These are phyloP conservation scores for Symbiodinium pilosum DNA, from an alignment of 73 alveolate genomes.

Conservation along the genomic window DNA sequence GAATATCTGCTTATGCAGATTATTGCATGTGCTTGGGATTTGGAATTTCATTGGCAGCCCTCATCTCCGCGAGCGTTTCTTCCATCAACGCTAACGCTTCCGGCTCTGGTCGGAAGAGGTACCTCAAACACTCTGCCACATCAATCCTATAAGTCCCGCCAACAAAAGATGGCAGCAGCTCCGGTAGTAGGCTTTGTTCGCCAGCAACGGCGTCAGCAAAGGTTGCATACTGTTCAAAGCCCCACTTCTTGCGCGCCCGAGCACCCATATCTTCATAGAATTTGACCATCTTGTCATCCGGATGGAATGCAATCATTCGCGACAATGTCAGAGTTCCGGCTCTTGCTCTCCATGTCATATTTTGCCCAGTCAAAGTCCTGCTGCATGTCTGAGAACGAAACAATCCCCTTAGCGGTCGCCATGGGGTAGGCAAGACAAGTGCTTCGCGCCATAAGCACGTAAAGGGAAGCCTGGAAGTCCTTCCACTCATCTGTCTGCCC, in stretches of 20 bases:
- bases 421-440: neutral
- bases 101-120: neutral
- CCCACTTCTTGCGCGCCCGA: slow-evolving; percentile 14
- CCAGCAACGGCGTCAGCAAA: neutral
- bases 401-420: neutral
- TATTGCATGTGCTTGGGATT: slow-evolving; percentile 1
- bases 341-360: slow-evolving; percentile 4
- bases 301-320: neutral
- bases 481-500: neutral
- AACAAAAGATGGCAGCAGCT: slow-evolving; percentile 3
- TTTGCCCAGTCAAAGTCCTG: neutral
- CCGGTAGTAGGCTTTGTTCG: neutral
- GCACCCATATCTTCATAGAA: neutral
- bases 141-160: neutral
- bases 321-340: neutral
- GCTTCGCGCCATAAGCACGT: slow-evolving; percentile 1
- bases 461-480: neutral
- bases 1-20: too few relatives aligned
- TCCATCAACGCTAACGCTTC: slow-evolving; percentile 15
- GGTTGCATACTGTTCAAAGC: neutral
- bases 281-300: neutral
- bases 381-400: neutral
- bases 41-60: neutral
- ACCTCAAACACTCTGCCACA: neutral
- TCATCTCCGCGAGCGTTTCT: neutral